phyloP scores from a whole-genome alignment of 2,329 filamentous ascomycete genomes.

The Samsoniella hepiali region DNA sequence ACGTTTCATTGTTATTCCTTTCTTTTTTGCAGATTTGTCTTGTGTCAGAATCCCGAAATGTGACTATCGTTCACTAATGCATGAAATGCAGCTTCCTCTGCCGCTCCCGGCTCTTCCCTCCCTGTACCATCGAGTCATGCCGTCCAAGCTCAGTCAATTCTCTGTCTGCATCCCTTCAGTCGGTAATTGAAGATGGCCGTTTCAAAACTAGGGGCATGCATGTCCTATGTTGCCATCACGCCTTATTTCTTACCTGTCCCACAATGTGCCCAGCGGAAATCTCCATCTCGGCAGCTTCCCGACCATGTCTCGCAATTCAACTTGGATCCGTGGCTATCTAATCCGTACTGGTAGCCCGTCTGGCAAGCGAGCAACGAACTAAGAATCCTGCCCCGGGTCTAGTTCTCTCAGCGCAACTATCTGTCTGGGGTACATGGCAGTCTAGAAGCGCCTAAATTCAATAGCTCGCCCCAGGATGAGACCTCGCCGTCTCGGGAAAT shows the following conservation, averaged over 20 bases:
- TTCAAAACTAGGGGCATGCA: background rate
- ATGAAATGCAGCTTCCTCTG: background rate
- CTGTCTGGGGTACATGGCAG: background rate
- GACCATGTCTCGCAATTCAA: background rate
- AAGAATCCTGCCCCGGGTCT: background rate
- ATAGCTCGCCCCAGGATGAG: conserved; percentile 5
- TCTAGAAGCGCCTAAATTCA: conserved; percentile 5
- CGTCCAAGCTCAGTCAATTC: background rate
- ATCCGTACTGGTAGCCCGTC: background rate
- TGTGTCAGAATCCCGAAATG: background rate
- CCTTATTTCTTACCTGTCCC: background rate
- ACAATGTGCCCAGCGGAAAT: background rate
- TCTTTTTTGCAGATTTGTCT: background rate
- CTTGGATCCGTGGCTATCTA: background rate
- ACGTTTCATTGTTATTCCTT: background rate
- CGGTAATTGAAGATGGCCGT: background rate
- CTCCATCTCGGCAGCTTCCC: background rate
- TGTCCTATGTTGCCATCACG: too few species aligned
- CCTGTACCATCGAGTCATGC: background rate
- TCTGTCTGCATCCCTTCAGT: background rate
- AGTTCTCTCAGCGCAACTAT: background rate
- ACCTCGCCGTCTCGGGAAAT: background rate
- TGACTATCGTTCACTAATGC: background rate
- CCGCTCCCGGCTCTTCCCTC: background rate
- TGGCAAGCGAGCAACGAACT: background rate